phyloP scores from a whole-genome alignment of 768 basidiomycete species.

The Suillus decipiens region DNA sequence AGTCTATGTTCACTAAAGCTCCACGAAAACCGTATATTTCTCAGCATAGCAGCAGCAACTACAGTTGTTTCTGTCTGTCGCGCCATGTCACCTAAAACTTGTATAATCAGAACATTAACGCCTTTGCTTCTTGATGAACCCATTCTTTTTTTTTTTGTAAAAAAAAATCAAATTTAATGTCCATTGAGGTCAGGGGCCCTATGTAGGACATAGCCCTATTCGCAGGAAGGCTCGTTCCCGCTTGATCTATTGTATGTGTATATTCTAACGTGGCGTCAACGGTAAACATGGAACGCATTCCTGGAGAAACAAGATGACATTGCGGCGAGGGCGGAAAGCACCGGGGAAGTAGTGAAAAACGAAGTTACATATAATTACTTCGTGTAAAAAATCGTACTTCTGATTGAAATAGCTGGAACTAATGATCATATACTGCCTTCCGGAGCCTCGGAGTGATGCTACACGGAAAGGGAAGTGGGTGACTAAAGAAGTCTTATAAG shows the following conservation, averaged over 20 bases:
- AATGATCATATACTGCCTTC: not conserved
- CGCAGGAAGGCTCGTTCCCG: no score
- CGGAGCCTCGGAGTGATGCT: constrained; percentile 14
- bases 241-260: no score
- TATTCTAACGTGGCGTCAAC: no score
- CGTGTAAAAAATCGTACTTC: not conserved
- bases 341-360: not conserved
- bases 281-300: constrained; percentile 11
- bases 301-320: not conserved
- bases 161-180: no score
- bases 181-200: constrained; percentile 8
- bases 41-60: constrained; percentile 12
- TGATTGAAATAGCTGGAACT: not conserved
- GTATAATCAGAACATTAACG: no score
- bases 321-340: not conserved
- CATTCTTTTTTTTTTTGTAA: no score
- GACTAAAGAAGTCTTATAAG: constrained; percentile 16
- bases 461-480: constrained; percentile 19
- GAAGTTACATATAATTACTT: not conserved
- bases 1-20: not conserved
- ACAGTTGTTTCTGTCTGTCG: constrained; percentile 34
- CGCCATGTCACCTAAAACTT: constrained; percentile 26
- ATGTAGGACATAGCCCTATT: no score
- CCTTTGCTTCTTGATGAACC: no score
- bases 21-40: not conserved